phyloP scores from a whole-genome alignment of 768 basidiomycete genomes.

The Dioszegia aurantiaca region DNA sequence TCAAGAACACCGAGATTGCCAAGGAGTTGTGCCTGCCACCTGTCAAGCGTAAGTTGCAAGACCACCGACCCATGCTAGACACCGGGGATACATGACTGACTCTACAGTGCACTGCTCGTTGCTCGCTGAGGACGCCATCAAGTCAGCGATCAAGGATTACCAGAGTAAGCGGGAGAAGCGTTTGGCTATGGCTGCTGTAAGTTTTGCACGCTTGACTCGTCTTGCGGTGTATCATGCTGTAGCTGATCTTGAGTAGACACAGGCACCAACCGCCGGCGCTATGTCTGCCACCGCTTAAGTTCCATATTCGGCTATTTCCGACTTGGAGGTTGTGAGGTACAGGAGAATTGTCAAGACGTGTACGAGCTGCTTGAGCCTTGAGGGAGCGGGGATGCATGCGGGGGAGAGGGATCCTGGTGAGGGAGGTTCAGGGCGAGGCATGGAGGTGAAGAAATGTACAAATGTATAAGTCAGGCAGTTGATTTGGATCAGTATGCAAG shows the following conservation, averaged over 20 bases:
- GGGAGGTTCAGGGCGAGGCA: too few species aligned
- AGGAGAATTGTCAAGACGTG: too few species aligned
- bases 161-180: slow-evolving; percentile 68
- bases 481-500: too few species aligned
- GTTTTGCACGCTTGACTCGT: background rate
- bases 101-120: slow-evolving; percentile 58
- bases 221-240: background rate
- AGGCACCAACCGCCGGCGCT: slow-evolving; percentile 1
- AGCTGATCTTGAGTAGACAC: background rate
- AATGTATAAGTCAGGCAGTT: too few species aligned
- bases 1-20: slow-evolving; percentile 99
- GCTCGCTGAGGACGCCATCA: slow-evolving; percentile 97
- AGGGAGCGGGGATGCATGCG: too few species aligned
- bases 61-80: too few species aligned
- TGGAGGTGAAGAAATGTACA: too few species aligned
- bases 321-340: background rate
- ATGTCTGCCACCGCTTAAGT: background rate
- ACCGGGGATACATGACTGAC: slow-evolving; percentile 7
- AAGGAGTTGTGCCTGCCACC: slow-evolving; percentile 93
- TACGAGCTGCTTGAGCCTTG: too few species aligned
- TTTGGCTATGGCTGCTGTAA: slow-evolving; percentile 54
- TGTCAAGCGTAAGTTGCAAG: slow-evolving; percentile 69
- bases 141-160: slow-evolving; percentile 93
- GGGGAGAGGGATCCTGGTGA: too few species aligned
- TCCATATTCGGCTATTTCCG: background rate